These are phyloP conservation scores for Triticum timopheevii DNA, from an alignment of 176 grass and related monocot genomes.

Conservation along the genomic window DNA sequence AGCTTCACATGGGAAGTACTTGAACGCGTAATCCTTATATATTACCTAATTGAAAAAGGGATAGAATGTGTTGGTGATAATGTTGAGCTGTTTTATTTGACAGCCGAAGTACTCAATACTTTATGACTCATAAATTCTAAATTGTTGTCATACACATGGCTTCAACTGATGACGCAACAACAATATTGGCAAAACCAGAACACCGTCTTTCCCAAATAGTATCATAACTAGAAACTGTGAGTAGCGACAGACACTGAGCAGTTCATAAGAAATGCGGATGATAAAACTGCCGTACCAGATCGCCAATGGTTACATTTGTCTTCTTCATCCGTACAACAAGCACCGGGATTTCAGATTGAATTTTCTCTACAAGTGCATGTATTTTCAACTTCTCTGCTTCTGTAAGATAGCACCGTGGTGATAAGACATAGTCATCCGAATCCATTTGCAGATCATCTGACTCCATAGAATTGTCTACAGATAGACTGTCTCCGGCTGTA, in stretches of 20 bases:
- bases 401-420: too few species aligned
- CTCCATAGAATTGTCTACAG: too few species aligned
- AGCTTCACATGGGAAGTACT: neutral
- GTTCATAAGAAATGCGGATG: neutral
- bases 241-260: neutral
- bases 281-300: neutral
- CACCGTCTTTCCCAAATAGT: neutral
- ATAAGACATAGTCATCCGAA: too few species aligned
- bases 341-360: neutral
- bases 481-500: neutral
- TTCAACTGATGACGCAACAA: too few species aligned
- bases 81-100: neutral
- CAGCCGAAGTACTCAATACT: neutral
- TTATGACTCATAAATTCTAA: neutral
- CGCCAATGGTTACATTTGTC: neutral
- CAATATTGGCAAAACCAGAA: too few species aligned
- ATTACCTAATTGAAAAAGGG: neutral
- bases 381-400: too few species aligned
- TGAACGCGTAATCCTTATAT: neutral
- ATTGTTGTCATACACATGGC: neutral
- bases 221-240: neutral
- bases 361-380: neutral
- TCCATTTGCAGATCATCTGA: too few species aligned
- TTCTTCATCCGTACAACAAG: conserved; percentile 32
- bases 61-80: neutral